Evolutionary conservation across 805 yeast species (phyloP), one percentile per base, ranked within the genome.

Genomic region (Yamadazyma ubonensis): DNA sequence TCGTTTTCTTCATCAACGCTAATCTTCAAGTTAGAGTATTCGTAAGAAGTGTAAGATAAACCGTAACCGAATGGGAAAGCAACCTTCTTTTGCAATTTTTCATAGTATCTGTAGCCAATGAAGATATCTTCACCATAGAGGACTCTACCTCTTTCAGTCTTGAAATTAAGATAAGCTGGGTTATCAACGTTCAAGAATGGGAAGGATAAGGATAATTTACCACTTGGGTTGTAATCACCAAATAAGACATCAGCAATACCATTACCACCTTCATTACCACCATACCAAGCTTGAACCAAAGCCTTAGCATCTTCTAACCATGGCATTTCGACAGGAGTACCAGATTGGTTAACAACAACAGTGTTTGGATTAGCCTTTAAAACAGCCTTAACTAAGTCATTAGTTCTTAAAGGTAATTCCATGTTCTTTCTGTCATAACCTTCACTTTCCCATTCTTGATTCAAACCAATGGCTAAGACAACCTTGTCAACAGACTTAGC

Each of bases 51-150:
- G 60, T 79, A 81, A 3, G 85, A 78, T 43, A 79, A 67, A 36
- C 86, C 86, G 50, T 59, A 68, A 9, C 86, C 86, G 57, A 80
- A 81, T 32, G 84, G 80, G 67, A 73, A 80, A 31, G 73, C 64
- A 7, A 76, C 79, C 23, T 63, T 63, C 34, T 58, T 63, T 45
- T 71, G 67, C 25, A 64, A 52, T 55, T 73, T 74, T 50, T 81
- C 84, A 55, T 77, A 81, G 61, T 63, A 77, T 43, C 79, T 65
- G 62, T 81, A 79, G 16, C 86, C 86, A 39, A 80, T 76, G 57
- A 69, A 79, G 35, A 81, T 73, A 51, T 79, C 84, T 54, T 81
- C 87, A 43, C 85, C 84, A 48, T 61, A 61, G 22, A 59, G 52
- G 16, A 61, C 64, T 33, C 59, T 52, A 17, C 65, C 67, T 33